Evolutionary conservation across 2,329 filamentous ascomycete species (phyloP), one percentile per base, ranked within the genome.

Genomic region (Phialocephala subalpina): DNA sequence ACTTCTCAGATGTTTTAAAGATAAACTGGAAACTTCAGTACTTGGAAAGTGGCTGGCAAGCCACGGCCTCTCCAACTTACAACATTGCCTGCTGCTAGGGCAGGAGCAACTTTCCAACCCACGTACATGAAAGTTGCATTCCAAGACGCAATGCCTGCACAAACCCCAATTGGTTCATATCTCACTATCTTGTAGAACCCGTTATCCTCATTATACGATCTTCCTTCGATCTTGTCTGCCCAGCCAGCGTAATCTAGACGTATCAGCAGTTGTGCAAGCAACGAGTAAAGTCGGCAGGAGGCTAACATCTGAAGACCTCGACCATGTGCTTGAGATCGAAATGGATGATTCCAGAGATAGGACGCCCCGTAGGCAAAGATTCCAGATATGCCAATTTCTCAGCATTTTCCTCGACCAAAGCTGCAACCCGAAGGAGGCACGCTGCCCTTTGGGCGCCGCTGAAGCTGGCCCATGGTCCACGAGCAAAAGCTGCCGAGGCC

Each of bases 1-100:
- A 86, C 70, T 88, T 83, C 77, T 91, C 88, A 66, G 84, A 87
- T 8, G 86, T 84, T 77, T 90, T 90, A 49, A 90, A 75, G 2
- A 90, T 76, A 38, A 90, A 82, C 67, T 69, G 18, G 8, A 16
- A 33, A 49, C 12, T 4, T 64, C 18, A 63, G 52, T 18, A 38
- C 12, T 22, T 33, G n/a, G 27, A 9, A n/a, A 33, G 9, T 33
- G 4, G 4, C 29, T 9, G 29, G 9, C 29, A 5, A 33, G 29
- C 2, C 11, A 29, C 3, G 12, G 22, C 18, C 14, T 29, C 5
- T 11, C 9, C 9, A 11, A 64, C 62, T 60, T 49, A 70, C 65
- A 18, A 82, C 82, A 74, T 88, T 88, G 0, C 87, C 87, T 0
- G 84, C 84, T 0, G 85, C 86, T 35, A 90, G 77, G 0, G 87